Evolutionary conservation across 331 rosid genomes (phyloP).

Genomic region (Phaseolus coccineus): DNA sequence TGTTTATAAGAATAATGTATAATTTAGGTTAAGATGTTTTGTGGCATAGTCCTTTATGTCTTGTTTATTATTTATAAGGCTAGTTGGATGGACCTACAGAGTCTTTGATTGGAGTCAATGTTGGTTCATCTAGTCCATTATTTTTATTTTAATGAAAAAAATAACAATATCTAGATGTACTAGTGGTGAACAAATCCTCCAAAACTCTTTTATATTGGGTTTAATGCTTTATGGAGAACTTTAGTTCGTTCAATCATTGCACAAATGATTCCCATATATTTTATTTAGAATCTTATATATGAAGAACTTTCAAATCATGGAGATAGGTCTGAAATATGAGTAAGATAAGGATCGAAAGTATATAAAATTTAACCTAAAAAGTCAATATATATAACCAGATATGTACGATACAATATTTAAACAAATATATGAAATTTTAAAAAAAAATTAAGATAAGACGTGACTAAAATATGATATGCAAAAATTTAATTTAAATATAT

Average conservation of each 20-base stretch:
- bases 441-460: too few species aligned
- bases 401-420: too few species aligned
- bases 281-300: neutral
- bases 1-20: neutral
- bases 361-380: too few species aligned
- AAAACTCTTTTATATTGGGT: neutral
- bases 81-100: neutral
- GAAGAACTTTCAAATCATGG: too few species aligned
- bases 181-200: neutral
- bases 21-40: neutral
- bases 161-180: neutral
- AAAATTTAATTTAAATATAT: too few species aligned
- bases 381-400: too few species aligned
- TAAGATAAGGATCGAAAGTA: too few species aligned
- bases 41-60: neutral
- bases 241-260: neutral
- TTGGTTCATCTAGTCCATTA: slow-evolving; percentile 3
- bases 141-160: neutral
- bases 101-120: neutral
- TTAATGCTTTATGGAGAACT: neutral
- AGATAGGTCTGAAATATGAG: too few species aligned
- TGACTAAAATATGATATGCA: too few species aligned
- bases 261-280: neutral
- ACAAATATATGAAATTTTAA: too few species aligned
- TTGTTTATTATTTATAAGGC: neutral